These are phyloP conservation scores for Ilex aquifolium DNA, from an alignment of 257 asterid genomes.

Conservation along the genomic window DNA sequence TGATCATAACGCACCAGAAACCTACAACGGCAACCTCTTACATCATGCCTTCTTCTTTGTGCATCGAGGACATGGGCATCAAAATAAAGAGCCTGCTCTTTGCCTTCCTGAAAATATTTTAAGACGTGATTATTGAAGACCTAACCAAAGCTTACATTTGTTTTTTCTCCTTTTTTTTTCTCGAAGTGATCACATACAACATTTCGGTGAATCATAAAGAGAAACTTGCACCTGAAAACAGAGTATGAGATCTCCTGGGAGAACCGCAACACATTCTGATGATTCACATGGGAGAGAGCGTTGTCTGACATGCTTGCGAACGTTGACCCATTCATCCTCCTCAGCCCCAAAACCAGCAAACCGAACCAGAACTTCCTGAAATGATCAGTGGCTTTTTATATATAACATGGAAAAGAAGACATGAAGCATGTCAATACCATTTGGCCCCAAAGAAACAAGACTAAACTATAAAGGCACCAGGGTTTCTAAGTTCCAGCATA, in stretches of 20 bases:
- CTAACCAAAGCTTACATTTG: constrained; percentile 1
- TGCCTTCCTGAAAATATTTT: constrained; percentile 68
- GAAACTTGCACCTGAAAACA: constrained; percentile 81
- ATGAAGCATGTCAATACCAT: neutral
- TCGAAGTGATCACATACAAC: no score
- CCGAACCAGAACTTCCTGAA: constrained; percentile 92
- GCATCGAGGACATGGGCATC: constrained; percentile 97
- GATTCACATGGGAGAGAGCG: constrained; percentile 97
- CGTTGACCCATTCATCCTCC: constrained; percentile 96
- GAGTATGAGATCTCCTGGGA: constrained; percentile 72
- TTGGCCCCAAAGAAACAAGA: no score
- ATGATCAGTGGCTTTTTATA: constrained; percentile 11
- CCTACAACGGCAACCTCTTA: constrained; percentile 96
- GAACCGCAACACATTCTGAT: constrained; percentile 88
- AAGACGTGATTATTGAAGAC: constrained; percentile 8
- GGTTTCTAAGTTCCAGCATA: neutral
- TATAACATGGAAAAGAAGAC: neutral
- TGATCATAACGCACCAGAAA: constrained; percentile 94
- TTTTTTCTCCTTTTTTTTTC: no score
- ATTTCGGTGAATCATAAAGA: neutral
- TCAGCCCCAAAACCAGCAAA: constrained; percentile 94
- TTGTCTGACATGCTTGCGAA: constrained; percentile 75
- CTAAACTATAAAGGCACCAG: no score
- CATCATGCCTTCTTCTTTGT: constrained; percentile 95
- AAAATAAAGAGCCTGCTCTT: constrained; percentile 94